Percentiles rank a stretch among this genome's conserved stretches.
Evolutionary conservation across 805 yeast species (phyloP).

Genomic region (Cyberlindnera petersonii): DNA sequence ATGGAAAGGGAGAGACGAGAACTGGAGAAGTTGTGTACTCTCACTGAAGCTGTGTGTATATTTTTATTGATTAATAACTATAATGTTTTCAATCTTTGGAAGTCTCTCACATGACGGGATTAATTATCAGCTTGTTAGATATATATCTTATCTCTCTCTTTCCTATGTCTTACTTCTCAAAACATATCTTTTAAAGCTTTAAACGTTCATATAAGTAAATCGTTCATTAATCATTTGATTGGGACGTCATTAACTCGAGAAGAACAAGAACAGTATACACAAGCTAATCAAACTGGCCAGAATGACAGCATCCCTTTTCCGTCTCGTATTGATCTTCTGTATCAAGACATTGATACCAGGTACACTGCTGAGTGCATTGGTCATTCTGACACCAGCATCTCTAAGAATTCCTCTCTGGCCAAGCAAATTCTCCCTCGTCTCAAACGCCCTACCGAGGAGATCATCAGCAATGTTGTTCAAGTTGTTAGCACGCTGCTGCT

Average conservation of each 20-base stretch:
- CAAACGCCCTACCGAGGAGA: slow-evolving; percentile 78
- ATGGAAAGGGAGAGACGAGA: no score
- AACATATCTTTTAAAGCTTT: no score
- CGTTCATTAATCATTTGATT: no score
- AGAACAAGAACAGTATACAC: slow-evolving; percentile 68
- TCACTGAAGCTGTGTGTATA: no score
- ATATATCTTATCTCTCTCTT: no score
- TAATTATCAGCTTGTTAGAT: no score
- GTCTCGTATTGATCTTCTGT: slow-evolving; percentile 78
- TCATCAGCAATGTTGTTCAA: slow-evolving; percentile 76
- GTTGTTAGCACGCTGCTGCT: slow-evolving; percentile 65
- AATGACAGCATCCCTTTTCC: slow-evolving; percentile 84
- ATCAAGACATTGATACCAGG: slow-evolving; percentile 83
- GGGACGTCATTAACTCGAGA: slow-evolving; percentile 35
- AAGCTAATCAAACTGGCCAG: slow-evolving; percentile 67
- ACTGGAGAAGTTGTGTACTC: no score
- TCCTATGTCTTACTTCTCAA: no score
- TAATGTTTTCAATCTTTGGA: no score
- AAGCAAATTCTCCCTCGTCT: slow-evolving; percentile 79
- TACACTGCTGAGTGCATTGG: slow-evolving; percentile 57
- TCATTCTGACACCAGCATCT: slow-evolving; percentile 60
- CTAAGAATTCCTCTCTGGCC: slow-evolving; percentile 65
- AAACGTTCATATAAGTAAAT: no score
- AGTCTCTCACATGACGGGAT: no score
- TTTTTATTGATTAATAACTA: no score